Base-by-base conservation (phyloP, 2,329 filamentous ascomycete genomes). In the Colletotrichum scovillei region DNA sequence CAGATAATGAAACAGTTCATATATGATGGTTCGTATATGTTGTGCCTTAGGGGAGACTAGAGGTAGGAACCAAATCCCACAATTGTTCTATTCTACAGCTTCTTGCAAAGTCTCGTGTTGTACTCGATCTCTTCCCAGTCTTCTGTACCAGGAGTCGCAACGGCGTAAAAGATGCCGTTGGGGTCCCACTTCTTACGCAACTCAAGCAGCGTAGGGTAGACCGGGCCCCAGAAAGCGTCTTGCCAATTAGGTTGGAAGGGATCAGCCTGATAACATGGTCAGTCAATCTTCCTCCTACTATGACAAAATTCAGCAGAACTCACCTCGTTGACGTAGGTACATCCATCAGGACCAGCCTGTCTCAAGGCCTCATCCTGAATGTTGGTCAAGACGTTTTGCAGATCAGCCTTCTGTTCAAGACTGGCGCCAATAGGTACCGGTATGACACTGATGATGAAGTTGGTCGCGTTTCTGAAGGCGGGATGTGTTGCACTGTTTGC, bases 241-340 rank as follows among this genome's bases (percentile, higher is more conserved):
- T 84, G 78, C 78, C 80, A 86, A 66, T 85, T 76, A 0, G 78
- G 78, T 71, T 82, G 79, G 32, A 79, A 80, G 2, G 79, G 77
- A 57, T 84, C 80, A 5, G 79, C 82, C 79, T 79, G 59, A 3
- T 12, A n/a, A 28, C 3, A 2, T 35, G 12, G 1, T 64, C 8
- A 60, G 24, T 32, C 6, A 32, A 4, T 1, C 2, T 1, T 2
- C 3, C 0, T 7, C 14, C 4, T 11, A 2, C 19, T 30, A 2
- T 16, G 5, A 4, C 19, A 1, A 32, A 16, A 1, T 2, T 52
- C 75, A n/a, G 16, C 22, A 73, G 63, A 8, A 56, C 75, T 67
- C 72, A 80, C 80, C 80, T 87, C 86, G 74, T 86, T 88, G 70
- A 87, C 76, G 75, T 88, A 88, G 7, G 83, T 81, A 26, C 83